A percentile compares a stretch with the other conserved stretches of the same genome.
Evolutionary conservation across 1,139 yeast species (phyloP).

Genomic region (Candida dubliniensis): DNA sequence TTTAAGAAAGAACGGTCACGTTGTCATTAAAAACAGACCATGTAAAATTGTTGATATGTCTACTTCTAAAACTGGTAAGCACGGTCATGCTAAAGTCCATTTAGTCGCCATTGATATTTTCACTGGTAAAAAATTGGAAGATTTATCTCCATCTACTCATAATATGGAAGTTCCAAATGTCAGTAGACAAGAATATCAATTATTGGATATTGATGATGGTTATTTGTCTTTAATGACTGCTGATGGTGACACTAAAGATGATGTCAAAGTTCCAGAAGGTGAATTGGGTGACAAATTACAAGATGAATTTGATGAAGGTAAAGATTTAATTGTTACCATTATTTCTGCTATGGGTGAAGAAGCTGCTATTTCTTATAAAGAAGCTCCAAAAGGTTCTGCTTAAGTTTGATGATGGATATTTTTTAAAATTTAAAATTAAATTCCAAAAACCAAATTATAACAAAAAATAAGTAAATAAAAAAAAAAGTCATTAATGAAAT

Average conservation of each 20-base stretch:
- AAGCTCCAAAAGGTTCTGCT: conserved; percentile 71
- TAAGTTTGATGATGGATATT: conserved; percentile 14
- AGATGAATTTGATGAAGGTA: conserved; percentile 94
- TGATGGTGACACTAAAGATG: conserved; percentile 99
- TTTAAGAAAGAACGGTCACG: conserved; percentile 99
- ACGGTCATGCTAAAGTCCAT: conserved; percentile 99
- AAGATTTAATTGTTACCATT: conserved; percentile 94
- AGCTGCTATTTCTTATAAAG: conserved; percentile 97
- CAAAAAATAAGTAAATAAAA: background rate
- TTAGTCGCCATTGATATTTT: conserved; percentile 97
- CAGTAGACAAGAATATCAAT: conserved; percentile 90
- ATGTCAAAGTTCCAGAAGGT: conserved; percentile 97
- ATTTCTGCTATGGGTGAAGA: conserved; percentile 99
- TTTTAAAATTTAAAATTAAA: background rate
- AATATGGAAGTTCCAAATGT: conserved; percentile 99
- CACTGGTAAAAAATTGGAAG: conserved; percentile 99
- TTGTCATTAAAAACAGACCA: conserved; percentile 98
- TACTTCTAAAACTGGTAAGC: conserved; percentile 99
- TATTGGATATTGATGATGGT: conserved; percentile 97
- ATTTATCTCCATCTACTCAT: conserved; percentile 99
- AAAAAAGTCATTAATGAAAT: background rate
- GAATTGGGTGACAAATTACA: conserved; percentile 93
- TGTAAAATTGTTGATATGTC: conserved; percentile 99
- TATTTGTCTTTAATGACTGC: conserved; percentile 94
- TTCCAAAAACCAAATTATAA: no score